Base-by-base conservation (phyloP, 768 basidiomycete species). In the Suillus subluteus region DNA sequence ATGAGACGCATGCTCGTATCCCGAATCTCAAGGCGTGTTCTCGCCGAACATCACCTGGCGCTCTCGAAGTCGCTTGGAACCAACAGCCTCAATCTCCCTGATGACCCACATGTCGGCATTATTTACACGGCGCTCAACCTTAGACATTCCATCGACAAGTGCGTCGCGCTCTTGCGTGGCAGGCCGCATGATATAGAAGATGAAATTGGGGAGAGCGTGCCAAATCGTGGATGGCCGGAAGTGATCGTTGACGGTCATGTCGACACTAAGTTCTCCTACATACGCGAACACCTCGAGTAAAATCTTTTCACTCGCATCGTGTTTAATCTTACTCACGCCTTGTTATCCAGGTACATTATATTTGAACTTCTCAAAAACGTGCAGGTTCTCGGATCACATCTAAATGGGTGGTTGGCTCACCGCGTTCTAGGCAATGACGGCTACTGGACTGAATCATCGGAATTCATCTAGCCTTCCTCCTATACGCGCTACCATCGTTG, bases 301-400 rank as follows among this genome's bases (percentile, higher is more conserved):
- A 26, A 87, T 75, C 55, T 64, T 63, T 26, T 62, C 30, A 16
- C 30, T 32, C 23, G 18, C n/a, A 18, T 40, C 9, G 16, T 62
- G n/a, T 50, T 66, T 56, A 52, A 15, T n/a, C 16, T 13, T 13
- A 35, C 35, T 12, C n/a, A 43, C n/a, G 54, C 62, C 68, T 62
- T 54, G 67, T 23, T 40, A 37, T 32, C 3, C 71, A 92, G 91
- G 75, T 96, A 96, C 74, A 91, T 96, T 61, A 77, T 95, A 26
- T 95, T 96, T 72, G 94, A 96, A 73, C 75, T 96, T n/a, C 74
- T 97, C 73, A 96, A 96, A 77, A 95, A 95, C 74, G 93, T 93
- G 71, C 70, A 89, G 76, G 30, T 52, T n/a, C 6, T 62, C n/a
- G 30, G 32, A 23, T 37, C 30, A 40, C 40, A 37, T 46, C 26